Percentiles rank a stretch among this genome's conserved stretches.
phyloP scores from a whole-genome alignment of 1,284 basidiomycete genomes.

The Marasmius tenuissimus region DNA sequence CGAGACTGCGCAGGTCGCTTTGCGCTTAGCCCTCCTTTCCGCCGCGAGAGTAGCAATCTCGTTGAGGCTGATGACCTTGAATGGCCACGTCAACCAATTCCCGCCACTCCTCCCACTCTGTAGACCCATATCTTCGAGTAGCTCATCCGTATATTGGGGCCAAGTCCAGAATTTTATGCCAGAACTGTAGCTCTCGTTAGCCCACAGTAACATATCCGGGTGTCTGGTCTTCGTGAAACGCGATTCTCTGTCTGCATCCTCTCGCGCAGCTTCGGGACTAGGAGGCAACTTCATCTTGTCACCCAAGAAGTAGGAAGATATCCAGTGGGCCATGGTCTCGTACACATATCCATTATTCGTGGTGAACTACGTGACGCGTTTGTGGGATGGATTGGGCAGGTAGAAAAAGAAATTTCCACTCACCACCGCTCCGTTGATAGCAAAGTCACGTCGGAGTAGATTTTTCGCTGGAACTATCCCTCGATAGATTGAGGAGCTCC shows the following conservation, averaged over 20 bases:
- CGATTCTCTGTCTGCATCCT: constrained; percentile 37
- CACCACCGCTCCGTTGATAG: constrained; percentile 54
- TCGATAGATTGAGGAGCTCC: constrained; percentile 48
- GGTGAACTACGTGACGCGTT: constrained; percentile 33
- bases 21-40: constrained; percentile 33
- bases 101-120: constrained; percentile 52
- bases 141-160: constrained; percentile 55
- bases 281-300: constrained; percentile 48
- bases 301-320: constrained; percentile 58
- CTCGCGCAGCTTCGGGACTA: constrained; percentile 41
- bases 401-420: neutral
- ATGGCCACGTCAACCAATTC: constrained; percentile 60
- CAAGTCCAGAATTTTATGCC: constrained; percentile 51
- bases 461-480: constrained; percentile 59
- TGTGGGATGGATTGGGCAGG: neutral
- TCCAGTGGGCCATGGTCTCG: constrained; percentile 61
- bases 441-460: constrained; percentile 53
- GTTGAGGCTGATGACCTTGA: constrained; percentile 47
- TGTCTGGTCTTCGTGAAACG: constrained; percentile 52
- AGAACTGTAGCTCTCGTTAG: constrained; percentile 47
- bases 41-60: constrained; percentile 47
- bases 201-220: constrained; percentile 44
- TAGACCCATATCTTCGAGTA: constrained; percentile 59
- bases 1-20: neutral
- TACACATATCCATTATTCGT: constrained; percentile 52